Evolutionary conservation across 768 basidiomycete species (phyloP).

Genomic region (Lactifluus volemus): DNA sequence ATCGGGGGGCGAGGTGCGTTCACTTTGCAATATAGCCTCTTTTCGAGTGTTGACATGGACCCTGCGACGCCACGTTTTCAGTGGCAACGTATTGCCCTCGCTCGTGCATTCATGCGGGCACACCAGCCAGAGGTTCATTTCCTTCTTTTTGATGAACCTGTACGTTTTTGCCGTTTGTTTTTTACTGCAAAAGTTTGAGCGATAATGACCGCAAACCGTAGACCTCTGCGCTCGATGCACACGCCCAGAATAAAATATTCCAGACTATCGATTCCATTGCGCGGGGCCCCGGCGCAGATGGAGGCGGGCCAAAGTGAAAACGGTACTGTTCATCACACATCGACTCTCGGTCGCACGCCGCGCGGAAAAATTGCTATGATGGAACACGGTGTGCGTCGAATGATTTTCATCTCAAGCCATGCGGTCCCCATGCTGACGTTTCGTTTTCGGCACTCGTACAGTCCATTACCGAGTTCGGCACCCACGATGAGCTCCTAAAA

Average conservation of each 20-base stretch:
- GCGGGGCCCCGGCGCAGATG: conserved; percentile 39
- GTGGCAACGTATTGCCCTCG: conserved; percentile 86
- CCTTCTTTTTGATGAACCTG: conserved; percentile 79
- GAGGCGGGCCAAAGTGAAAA: conserved; percentile 41
- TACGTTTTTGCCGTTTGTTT: conserved; percentile 29
- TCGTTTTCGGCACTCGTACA: background rate
- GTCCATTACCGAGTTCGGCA: conserved; percentile 25
- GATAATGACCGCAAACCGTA: conserved; percentile 23
- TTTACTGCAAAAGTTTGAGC: background rate
- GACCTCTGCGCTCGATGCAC: conserved; percentile 75
- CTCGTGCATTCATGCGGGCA: conserved; percentile 82
- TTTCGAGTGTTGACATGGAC: background rate
- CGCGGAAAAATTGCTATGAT: conserved; percentile 85
- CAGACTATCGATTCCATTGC: conserved; percentile 65
- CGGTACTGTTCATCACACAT: conserved; percentile 79
- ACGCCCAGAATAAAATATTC: conserved; percentile 72
- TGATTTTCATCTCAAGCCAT: conserved; percentile 5
- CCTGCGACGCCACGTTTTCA: conserved; percentile 26
- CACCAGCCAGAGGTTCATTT: conserved; percentile 67
- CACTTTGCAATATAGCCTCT: background rate
- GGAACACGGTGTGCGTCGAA: conserved; percentile 52
- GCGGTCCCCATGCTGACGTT: conserved; percentile 5
- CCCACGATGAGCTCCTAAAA: conserved; percentile 23
- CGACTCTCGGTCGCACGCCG: conserved; percentile 71
- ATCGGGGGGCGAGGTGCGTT: conserved; percentile 74